These are phyloP conservation scores for Globisporangium lucens DNA, from an alignment of 352 stramenopile species.

Conservation along the genomic window DNA sequence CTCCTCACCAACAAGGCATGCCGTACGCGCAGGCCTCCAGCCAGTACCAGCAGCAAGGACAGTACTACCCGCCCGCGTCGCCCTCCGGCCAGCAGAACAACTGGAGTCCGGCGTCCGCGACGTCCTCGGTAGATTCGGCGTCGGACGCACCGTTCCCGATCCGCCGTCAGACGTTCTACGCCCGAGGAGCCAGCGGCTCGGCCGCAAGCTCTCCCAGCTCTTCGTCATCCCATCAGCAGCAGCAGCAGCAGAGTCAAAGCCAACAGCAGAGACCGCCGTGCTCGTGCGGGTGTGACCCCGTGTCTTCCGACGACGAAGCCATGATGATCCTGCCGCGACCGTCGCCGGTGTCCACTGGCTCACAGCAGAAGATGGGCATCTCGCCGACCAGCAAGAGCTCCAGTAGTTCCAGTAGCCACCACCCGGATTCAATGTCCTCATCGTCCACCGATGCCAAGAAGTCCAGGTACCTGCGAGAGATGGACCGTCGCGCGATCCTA, in stretches of 20 bases:
- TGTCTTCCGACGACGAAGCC: conserved; percentile 11
- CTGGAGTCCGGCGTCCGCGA: conserved; percentile 14
- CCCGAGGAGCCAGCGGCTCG: background rate
- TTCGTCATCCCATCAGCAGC: background rate
- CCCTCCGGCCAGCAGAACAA: background rate
- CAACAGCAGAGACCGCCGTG: background rate
- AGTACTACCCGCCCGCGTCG: conserved; percentile 12
- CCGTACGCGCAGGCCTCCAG: background rate
- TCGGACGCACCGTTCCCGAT: conserved; percentile 10
- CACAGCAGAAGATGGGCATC: conserved; percentile 6
- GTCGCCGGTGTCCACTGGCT: background rate
- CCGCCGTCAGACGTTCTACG: conserved; percentile 16
- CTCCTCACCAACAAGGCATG: background rate
- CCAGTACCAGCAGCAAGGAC: background rate
- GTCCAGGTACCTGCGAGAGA: conserved; percentile 44
- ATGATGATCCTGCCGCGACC: background rate
- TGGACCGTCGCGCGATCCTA: conserved; percentile 46
- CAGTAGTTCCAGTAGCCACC: background rate
- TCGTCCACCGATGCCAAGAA: conserved; percentile 16
- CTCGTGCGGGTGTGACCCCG: conserved; percentile 16
- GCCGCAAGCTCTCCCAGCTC: background rate
- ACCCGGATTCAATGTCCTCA: background rate
- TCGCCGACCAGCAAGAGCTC: conserved; percentile 14
- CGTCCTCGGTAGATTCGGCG: conserved; percentile 10
- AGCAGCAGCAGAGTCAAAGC: background rate